Conservation (phyloP, 2,329 filamentous ascomycete species). For the Pseudogymnoascus sp. region DNA sequence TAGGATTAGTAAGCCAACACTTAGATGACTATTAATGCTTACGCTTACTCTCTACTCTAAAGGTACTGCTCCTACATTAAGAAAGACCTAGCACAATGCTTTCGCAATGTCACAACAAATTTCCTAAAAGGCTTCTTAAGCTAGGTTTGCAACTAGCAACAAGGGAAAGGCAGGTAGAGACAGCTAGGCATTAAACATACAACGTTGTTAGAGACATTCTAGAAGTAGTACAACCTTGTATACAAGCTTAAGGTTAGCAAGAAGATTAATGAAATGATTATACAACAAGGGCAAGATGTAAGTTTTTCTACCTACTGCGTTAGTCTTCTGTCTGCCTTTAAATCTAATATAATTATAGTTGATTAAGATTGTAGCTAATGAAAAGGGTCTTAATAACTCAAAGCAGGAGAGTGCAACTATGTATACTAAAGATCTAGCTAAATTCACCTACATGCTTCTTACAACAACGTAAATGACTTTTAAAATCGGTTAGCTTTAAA, state of each 20-base stretch:
- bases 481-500: constrained; percentile 23
- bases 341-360: constrained; percentile 18
- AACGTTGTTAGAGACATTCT: constrained; percentile 24
- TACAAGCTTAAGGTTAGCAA: constrained; percentile 7
- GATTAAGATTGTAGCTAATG: constrained; percentile 21
- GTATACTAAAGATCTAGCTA: constrained; percentile 28
- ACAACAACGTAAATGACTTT: constrained; percentile 28
- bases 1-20: neutral
- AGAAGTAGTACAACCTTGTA: constrained; percentile 21
- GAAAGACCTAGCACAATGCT: constrained; percentile 14
- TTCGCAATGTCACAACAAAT: constrained; percentile 10
- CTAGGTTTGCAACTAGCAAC: constrained; percentile 14
- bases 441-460: constrained; percentile 27
- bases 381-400: constrained; percentile 23
- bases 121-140: constrained; percentile 14
- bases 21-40: neutral
- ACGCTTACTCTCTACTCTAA: constrained; percentile 8
- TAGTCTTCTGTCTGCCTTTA: neutral
- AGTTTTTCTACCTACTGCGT: neutral
- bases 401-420: constrained; percentile 25
- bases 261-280: constrained; percentile 9
- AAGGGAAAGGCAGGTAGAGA: constrained; percentile 12
- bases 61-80: constrained; percentile 17
- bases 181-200: constrained; percentile 9
- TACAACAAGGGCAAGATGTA: constrained; percentile 6